A percentile compares a stretch with the other conserved stretches of the same genome.
Conservation (phyloP, 331 rosid genomes). For the Quercus tomentella region DNA sequence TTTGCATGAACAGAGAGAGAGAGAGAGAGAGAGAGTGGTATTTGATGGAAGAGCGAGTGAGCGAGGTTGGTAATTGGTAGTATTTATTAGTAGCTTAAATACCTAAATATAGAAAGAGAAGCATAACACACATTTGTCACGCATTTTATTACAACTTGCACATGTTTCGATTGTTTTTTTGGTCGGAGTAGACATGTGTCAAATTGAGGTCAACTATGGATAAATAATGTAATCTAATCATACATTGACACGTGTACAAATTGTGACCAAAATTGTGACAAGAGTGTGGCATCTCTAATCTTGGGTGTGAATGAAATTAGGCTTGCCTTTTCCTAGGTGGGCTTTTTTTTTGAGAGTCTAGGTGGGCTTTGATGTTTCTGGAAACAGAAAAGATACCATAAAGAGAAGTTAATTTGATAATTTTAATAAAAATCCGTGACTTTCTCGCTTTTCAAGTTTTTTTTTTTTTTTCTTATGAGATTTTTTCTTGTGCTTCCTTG, state of each 20-base stretch:
- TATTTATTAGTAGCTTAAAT: background rate
- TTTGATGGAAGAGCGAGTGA: background rate
- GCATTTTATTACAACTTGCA: too few relatives aligned
- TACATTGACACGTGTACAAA: too few relatives aligned
- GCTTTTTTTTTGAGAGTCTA: too few relatives aligned
- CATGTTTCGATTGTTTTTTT: rapidly evolving
- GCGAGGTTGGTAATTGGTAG: background rate
- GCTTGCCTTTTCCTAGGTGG: background rate
- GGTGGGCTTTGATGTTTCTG: background rate
- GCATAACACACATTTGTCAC: too few relatives aligned
- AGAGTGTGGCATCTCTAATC: background rate
- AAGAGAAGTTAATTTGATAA: too few relatives aligned
- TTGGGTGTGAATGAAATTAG: background rate
- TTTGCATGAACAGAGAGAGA: background rate
- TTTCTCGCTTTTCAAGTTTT: background rate
- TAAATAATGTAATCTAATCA: too few relatives aligned
- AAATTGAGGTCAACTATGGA: too few relatives aligned
- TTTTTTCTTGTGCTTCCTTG: too few relatives aligned
- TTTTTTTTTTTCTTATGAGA: too few relatives aligned
- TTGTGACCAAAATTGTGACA: too few relatives aligned
- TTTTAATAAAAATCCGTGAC: background rate
- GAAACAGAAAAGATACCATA: background rate
- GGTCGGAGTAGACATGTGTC: rapidly evolving
- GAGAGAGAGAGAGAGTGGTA: background rate
- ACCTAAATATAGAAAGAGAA: too few relatives aligned